These are phyloP conservation scores for Penicillium daleae DNA, from an alignment of 495 filamentous ascomycete species.

Conservation along the genomic window DNA sequence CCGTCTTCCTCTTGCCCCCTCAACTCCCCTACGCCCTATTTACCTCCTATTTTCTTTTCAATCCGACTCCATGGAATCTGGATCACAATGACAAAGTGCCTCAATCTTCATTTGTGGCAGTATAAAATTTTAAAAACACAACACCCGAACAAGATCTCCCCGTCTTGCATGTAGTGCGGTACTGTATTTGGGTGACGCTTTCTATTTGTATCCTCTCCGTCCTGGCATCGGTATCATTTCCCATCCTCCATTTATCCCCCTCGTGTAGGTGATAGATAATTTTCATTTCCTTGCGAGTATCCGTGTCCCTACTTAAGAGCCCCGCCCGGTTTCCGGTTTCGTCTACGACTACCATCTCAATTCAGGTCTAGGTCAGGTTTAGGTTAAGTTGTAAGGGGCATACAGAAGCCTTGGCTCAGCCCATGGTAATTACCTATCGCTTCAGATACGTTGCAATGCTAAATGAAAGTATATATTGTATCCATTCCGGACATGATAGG, in stretches of 20 bases:
- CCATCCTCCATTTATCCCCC: too few relatives aligned
- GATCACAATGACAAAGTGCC: slow-evolving; percentile 30
- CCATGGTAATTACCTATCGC: background rate
- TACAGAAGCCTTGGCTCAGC: too few relatives aligned
- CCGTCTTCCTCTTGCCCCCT: background rate
- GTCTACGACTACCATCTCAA: too few relatives aligned
- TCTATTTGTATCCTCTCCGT: too few relatives aligned
- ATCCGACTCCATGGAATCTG: slow-evolving; percentile 31
- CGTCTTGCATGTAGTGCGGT: background rate
- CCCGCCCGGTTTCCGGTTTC: too few relatives aligned
- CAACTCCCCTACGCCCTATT: slow-evolving; percentile 27
- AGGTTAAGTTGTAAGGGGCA: too few relatives aligned
- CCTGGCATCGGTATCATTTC: too few relatives aligned
- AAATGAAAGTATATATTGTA: background rate
- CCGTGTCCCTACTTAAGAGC: too few relatives aligned
- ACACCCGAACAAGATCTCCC: slow-evolving; percentile 24
- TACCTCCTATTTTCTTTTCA: slow-evolving; percentile 16
- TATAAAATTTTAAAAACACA: slow-evolving; percentile 29
- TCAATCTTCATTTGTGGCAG: slow-evolving; percentile 22
- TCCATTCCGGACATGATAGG: background rate
- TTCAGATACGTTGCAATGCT: background rate
- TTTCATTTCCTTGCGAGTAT: too few relatives aligned
- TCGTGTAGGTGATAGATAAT: too few relatives aligned
- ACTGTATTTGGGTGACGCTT: background rate
- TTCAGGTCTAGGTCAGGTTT: too few relatives aligned